Base-by-base conservation (phyloP, 495 filamentous ascomycete species). In the Saxophila tyrrhenica region DNA sequence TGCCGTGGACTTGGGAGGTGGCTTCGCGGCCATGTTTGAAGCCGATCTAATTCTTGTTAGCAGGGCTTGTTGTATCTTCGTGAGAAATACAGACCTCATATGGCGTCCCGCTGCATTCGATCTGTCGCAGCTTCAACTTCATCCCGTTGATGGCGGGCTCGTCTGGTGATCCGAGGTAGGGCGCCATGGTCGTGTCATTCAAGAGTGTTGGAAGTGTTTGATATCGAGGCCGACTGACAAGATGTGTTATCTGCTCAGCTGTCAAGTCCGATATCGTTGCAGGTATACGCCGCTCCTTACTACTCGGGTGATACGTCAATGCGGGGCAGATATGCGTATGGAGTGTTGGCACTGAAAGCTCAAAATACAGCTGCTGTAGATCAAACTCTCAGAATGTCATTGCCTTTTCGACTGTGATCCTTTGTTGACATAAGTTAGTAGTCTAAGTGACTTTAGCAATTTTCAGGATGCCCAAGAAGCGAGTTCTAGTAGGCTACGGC, bases 1-100 rank as follows among this genome's bases (percentile, higher is more conserved):
- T 67, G n/a, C 68, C 66, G 11, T 54, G 52, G 51, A 82, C 73
- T 49, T 77, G 70, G 0, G 55, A 48, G 19, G 62, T 69, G n/a
- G 77, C 70, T 17, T 63, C 54, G 5, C 54, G 46, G 43, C 79
- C 79, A 71, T 82, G 79, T n/a, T 72, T 61, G 16, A 72, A 25
- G 38, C 79, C 79, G 20, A 82, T 77, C 75, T 82, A 25, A 32
- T 24, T 15, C 9, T 5, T 21, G 3, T 20, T 49, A n/a, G 19
- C 20, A 51, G 45, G 35, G 38, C 39, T 8, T 50, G 35, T 45
- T 21, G 21, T 22, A 25, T 11, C 16, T 17, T 22, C 13, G 35
- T 39, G 9, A n/a, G 35, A n/a, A n/a, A 9, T 39, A n/a, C 9
- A n/a, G 50, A 69, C 67, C 62, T 67, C 65, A 50, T 66, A 66